phyloP scores from a whole-genome alignment of 306 rosid genomes.

The Prunus armeniaca region DNA sequence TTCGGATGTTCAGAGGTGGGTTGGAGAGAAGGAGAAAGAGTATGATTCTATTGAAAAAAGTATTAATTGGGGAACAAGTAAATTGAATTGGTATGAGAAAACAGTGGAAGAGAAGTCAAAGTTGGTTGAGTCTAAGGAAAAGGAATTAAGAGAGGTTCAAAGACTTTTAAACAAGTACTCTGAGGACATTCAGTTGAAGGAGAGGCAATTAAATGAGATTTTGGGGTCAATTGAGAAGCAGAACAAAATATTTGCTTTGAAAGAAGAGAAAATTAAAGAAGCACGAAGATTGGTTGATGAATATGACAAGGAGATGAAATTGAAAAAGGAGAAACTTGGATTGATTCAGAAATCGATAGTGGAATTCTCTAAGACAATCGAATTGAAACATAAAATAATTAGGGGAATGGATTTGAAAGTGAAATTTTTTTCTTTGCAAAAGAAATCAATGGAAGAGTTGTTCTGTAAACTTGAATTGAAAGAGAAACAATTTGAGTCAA shows the following conservation, averaged over 20 bases:
- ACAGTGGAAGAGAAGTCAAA: neutral
- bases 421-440: neutral
- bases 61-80: neutral
- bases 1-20: constrained; percentile 8
- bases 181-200: neutral
- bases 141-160: neutral
- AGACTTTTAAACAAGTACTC: neutral
- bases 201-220: constrained; percentile 2
- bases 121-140: neutral
- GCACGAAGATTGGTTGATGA: neutral
- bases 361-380: neutral
- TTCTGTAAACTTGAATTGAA: neutral
- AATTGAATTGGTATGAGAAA: neutral
- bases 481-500: neutral
- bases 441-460: constrained; percentile 7
- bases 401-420: neutral
- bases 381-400: neutral
- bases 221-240: constrained; percentile 5
- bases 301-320: neutral
- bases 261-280: neutral
- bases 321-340: neutral
- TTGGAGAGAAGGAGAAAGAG: constrained; percentile 11
- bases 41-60: neutral
- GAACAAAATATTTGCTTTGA: neutral
- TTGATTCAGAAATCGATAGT: neutral